Percentiles rank a stretch among this genome's conserved stretches.
Evolutionary conservation across 768 basidiomycete species (phyloP).

Genomic region (Gloeophyllum trabeum): DNA sequence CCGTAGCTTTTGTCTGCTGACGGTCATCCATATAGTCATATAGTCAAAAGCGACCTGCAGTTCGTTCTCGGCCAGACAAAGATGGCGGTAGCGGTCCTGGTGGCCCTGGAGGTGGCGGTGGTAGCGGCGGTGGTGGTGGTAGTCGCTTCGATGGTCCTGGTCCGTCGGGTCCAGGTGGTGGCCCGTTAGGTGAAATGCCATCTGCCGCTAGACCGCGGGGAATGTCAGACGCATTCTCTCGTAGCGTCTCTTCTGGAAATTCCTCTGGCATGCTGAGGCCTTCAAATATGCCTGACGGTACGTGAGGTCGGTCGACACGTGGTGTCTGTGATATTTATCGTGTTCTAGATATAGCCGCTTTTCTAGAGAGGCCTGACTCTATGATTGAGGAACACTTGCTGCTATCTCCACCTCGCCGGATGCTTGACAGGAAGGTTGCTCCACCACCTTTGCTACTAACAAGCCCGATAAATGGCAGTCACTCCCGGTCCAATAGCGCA

Average conservation of each 20-base stretch:
- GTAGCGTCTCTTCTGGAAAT: neutral
- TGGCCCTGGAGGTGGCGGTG: conserved; percentile 1
- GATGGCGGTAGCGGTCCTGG: conserved; percentile 19
- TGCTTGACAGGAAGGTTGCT: conserved; percentile 14
- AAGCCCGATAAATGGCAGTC: conserved; percentile 12
- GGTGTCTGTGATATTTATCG: too few species aligned
- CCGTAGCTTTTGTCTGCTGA: conserved; percentile 2
- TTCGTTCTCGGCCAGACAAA: conserved; percentile 36
- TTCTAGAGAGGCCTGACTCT: too few species aligned
- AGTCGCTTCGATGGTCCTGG: conserved; percentile 22
- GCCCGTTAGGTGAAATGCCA: conserved; percentile 21
- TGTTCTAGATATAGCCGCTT: too few species aligned
- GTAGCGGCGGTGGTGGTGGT: conserved; percentile 9
- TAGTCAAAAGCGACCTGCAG: conserved; percentile 62
- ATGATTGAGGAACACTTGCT: too few species aligned
- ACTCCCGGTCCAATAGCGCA: conserved; percentile 24
- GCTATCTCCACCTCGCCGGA: too few species aligned
- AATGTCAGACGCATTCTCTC: conserved; percentile 44
- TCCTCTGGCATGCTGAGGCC: too few species aligned
- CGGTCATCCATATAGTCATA: conserved; percentile 42
- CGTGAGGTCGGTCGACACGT: too few species aligned
- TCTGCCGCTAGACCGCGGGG: conserved; percentile 45
- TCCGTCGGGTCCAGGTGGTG: conserved; percentile 24
- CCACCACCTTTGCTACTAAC: conserved; percentile 17
- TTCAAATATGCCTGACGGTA: too few species aligned